Percentiles rank a stretch among this genome's conserved stretches.
Evolutionary conservation across 2,329 filamentous ascomycete species (phyloP).

Genomic region (Stylonectria norvegica): DNA sequence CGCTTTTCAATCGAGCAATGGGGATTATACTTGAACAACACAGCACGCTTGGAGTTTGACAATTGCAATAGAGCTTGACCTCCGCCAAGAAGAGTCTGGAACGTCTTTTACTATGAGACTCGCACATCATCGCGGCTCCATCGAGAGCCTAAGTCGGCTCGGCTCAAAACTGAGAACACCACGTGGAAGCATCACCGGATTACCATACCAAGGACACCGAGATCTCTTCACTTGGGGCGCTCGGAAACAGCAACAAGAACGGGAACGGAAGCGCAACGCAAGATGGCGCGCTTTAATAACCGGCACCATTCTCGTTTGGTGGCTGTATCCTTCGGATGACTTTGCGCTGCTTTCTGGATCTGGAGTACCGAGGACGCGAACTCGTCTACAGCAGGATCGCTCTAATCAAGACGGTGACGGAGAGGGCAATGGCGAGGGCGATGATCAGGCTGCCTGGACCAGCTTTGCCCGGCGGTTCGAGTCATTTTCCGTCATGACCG

Average conservation of each 20-base stretch:
- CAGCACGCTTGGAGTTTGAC: no score
- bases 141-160: conserved; percentile 18
- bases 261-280: conserved; percentile 18
- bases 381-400: conserved; percentile 5
- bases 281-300: conserved; percentile 33
- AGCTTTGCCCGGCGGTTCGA: conserved; percentile 47
- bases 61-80: no score
- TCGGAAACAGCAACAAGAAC: conserved; percentile 19
- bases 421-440: conserved; percentile 15
- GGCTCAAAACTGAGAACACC: conserved; percentile 13
- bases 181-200: conserved; percentile 14
- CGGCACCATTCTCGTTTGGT: conserved; percentile 40
- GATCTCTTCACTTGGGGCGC: conserved; percentile 18
- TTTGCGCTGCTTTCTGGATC: conserved; percentile 35
- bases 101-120: no score
- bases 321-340: conserved; percentile 43
- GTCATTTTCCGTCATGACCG: conserved; percentile 51
- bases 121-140: conserved; percentile 12
- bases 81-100: no score
- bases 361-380: conserved; percentile 7
- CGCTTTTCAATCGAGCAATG: no score
- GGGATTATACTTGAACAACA: no score
- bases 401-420: conserved; percentile 17
- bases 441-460: conserved; percentile 44
- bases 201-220: conserved; percentile 12